Percentiles rank a stretch among this genome's conserved stretches.
These are phyloP conservation scores for Penicillium paradoxum DNA, from an alignment of 495 filamentous ascomycete species.

Conservation along the genomic window DNA sequence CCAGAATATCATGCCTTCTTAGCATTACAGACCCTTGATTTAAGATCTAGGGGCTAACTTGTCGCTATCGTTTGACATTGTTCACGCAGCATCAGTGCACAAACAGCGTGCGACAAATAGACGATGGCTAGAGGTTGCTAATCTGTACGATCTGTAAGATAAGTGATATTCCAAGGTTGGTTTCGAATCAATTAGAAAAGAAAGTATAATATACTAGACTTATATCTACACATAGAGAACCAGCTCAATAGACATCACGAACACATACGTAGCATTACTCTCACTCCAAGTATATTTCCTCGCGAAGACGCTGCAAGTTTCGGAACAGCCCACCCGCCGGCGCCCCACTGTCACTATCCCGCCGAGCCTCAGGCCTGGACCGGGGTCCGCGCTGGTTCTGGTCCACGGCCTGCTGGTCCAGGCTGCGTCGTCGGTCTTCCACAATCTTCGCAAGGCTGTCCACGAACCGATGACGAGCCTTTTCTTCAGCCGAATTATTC, in stretches of 20 bases:
- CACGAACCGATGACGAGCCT: slow-evolving; percentile 73
- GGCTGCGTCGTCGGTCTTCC: slow-evolving; percentile 50
- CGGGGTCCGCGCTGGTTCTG: slow-evolving; percentile 21
- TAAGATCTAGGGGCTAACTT: too few species aligned
- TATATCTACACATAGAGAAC: background rate
- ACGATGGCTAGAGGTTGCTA: too few species aligned
- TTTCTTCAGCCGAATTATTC: slow-evolving; percentile 92
- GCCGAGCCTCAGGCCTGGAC: slow-evolving; percentile 24
- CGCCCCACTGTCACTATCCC: slow-evolving; percentile 39
- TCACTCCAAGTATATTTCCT: slow-evolving; percentile 60
- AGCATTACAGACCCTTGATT: too few species aligned
- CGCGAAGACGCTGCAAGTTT: slow-evolving; percentile 72
- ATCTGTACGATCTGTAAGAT: too few species aligned
- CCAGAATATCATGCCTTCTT: too few species aligned
- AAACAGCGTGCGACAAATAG: too few species aligned
- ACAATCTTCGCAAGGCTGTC: slow-evolving; percentile 64
- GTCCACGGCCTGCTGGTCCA: slow-evolving; percentile 49
- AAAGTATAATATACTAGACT: background rate
- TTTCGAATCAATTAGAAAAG: too few species aligned
- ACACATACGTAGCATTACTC: slow-evolving; percentile 1
- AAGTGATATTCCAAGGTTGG: too few species aligned
- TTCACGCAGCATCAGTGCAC: too few species aligned
- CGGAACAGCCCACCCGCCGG: slow-evolving; percentile 73
- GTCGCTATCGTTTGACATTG: too few species aligned
- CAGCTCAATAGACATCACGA: background rate